A percentile compares a stretch with the other conserved stretches of the same genome.
Conservation (phyloP, 2,329 filamentous ascomycete genomes). For the Orbilia oligospora region DNA sequence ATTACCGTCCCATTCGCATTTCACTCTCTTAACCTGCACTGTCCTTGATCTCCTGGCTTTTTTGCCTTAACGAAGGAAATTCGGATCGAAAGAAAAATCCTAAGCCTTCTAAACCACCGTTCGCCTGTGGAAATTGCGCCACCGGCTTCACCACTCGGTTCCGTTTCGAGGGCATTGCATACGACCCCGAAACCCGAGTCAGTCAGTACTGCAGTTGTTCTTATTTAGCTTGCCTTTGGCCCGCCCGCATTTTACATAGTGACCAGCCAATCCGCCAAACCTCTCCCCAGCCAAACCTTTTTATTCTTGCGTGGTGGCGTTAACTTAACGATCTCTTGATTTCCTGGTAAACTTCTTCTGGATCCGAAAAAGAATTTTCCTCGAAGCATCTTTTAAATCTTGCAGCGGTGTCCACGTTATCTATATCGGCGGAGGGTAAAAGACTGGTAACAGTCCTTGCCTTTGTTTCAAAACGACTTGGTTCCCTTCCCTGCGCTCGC, state of each 20-base stretch:
- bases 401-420: conserved; percentile 58
- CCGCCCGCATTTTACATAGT: conserved; percentile 59
- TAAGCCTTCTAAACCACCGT: conserved; percentile 55
- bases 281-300: conserved; percentile 40
- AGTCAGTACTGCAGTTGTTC: conserved; percentile 23
- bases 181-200: conserved; percentile 52
- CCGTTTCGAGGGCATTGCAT: conserved; percentile 59
- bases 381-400: conserved; percentile 56
- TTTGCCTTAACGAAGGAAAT: conserved; percentile 37
- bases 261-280: conserved; percentile 50
- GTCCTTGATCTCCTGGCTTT: conserved; percentile 23
- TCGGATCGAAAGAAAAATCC: conserved; percentile 39
- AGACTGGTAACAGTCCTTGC: conserved; percentile 54
- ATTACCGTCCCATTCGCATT: conserved; percentile 35
- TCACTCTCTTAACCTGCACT: conserved; percentile 36
- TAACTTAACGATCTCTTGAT: conserved; percentile 54
- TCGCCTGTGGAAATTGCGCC: conserved; percentile 60
- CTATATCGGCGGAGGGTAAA: conserved; percentile 43
- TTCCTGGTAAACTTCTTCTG: conserved; percentile 51
- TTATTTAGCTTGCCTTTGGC: conserved; percentile 56
- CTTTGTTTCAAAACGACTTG: conserved; percentile 50
- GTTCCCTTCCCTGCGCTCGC: conserved; percentile 46
- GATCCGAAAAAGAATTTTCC: conserved; percentile 45
- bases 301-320: conserved; percentile 55
- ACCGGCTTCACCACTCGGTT: conserved; percentile 53